Percentiles rank a stretch among this genome's conserved stretches.
phyloP scores from a whole-genome alignment of 768 basidiomycete genomes.

The Candolleomyces efflorescens region DNA sequence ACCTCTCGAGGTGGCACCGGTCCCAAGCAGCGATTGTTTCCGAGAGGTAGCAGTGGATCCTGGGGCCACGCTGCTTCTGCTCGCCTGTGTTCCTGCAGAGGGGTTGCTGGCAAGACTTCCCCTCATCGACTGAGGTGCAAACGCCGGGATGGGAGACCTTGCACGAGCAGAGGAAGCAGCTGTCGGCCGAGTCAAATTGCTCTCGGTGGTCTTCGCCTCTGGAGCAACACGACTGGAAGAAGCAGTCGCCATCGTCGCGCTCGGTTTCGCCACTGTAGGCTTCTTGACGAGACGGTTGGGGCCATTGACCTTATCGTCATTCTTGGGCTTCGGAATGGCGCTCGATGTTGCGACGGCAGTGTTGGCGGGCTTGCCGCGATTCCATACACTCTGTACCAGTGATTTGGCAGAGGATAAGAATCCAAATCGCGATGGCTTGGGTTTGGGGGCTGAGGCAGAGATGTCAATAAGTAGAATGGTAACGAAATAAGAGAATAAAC shows the following conservation, averaged over 20 bases:
- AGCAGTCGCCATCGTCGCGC: not conserved
- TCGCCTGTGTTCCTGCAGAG: slow-evolving; percentile 7
- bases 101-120: slow-evolving; percentile 14
- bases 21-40: slow-evolving; percentile 6
- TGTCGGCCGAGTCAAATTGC: not conserved
- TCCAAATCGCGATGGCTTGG: slow-evolving; percentile 57
- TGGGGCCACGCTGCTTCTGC: slow-evolving; percentile 1
- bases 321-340: slow-evolving; percentile 16
- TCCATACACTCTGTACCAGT: slow-evolving; percentile 72
- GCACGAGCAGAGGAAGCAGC: slow-evolving; percentile 1
- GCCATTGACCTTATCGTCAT: not conserved
- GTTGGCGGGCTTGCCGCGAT: slow-evolving; percentile 41
- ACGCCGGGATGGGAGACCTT: slow-evolving; percentile 5
- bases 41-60: slow-evolving; percentile 6
- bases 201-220: not conserved
- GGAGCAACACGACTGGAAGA: not conserved
- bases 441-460: slow-evolving; percentile 27
- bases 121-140: slow-evolving; percentile 9
- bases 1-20: slow-evolving; percentile 14
- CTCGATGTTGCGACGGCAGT: slow-evolving; percentile 20
- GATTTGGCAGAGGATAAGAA: slow-evolving; percentile 71
- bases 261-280: not conserved
- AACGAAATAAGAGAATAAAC: slow-evolving; percentile 18
- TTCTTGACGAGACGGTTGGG: slow-evolving; percentile 6
- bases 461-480: slow-evolving; percentile 6